Evolutionary conservation across 1,284 basidiomycete species (phyloP).

Genomic region (Tetrapyrgos nigripes): DNA sequence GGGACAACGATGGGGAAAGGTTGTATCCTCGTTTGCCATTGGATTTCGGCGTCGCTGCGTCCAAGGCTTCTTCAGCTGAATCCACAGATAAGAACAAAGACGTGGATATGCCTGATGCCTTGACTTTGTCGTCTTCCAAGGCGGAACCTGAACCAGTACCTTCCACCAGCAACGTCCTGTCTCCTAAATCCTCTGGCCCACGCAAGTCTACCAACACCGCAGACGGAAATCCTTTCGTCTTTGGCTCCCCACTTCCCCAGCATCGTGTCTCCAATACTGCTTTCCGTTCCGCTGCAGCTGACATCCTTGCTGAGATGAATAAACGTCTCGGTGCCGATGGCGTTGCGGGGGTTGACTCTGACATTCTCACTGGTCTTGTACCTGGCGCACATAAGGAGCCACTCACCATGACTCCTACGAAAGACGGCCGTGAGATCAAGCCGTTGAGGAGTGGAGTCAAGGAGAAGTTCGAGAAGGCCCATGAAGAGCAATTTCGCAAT

Average conservation of each 20-base stretch:
- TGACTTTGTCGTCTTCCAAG: constrained; percentile 19
- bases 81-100: constrained; percentile 20
- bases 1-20: constrained; percentile 35
- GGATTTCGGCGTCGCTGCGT: constrained; percentile 40
- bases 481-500: constrained; percentile 69
- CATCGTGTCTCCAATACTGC: constrained; percentile 64
- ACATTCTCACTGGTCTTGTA: constrained; percentile 44
- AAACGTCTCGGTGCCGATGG: constrained; percentile 60
- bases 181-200: constrained; percentile 12
- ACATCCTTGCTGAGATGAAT: constrained; percentile 82
- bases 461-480: constrained; percentile 63
- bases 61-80: constrained; percentile 20
- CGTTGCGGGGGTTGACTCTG: constrained; percentile 46
- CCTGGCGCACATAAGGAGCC: constrained; percentile 27
- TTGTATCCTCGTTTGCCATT: constrained; percentile 61
- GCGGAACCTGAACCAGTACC: neutral
- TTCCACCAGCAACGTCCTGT: neutral
- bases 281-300: constrained; percentile 65
- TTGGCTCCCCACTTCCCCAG: constrained; percentile 72
- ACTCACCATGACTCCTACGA: constrained; percentile 7
- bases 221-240: constrained; percentile 61
- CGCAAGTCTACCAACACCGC: constrained; percentile 11
- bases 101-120: constrained; percentile 34
- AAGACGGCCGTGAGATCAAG: constrained; percentile 31
- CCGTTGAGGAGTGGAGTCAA: constrained; percentile 36